Percentiles rank a stretch among this genome's conserved stretches.
These are phyloP conservation scores for Hagleromyces aurorensis DNA, from an alignment of 805 yeast species.

Conservation along the genomic window DNA sequence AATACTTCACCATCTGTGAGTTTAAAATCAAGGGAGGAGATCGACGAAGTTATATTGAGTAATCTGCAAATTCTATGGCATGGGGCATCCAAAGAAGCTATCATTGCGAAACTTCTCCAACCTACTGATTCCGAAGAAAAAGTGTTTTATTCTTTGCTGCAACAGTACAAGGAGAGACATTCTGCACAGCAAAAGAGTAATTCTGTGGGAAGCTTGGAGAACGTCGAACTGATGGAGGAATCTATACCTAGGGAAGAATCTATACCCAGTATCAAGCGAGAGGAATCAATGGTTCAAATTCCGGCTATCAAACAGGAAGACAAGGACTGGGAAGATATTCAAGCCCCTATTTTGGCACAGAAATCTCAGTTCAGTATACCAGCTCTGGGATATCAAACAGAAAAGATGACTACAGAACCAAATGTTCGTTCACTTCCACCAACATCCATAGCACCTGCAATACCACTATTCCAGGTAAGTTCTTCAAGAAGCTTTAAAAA, in stretches of 20 bases:
- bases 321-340: conserved; percentile 5
- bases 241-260: too few species aligned
- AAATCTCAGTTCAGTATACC: conserved; percentile 28
- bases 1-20: conserved; percentile 11
- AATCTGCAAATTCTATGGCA: conserved; percentile 77
- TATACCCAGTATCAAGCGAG: too few species aligned
- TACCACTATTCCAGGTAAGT: conserved; percentile 22
- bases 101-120: conserved; percentile 47
- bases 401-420: conserved; percentile 1
- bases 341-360: conserved; percentile 24
- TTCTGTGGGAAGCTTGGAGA: conserved; percentile 1
- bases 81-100: conserved; percentile 54
- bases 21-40: conserved; percentile 35
- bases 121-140: conserved; percentile 64
- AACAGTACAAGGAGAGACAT: conserved; percentile 72
- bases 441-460: conserved; percentile 10
- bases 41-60: conserved; percentile 67
- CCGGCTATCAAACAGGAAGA: conserved; percentile 1
- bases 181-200: conserved; percentile 5
- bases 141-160: conserved; percentile 65
- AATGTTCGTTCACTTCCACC: conserved; percentile 10
- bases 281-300: too few species aligned
- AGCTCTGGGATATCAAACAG: conserved; percentile 6
- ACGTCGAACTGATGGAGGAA: too few species aligned
- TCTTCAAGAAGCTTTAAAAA: conserved; percentile 24